Evolutionary conservation across 805 yeast genomes (phyloP).

Genomic region (Nakazawaea pomicola): DNA sequence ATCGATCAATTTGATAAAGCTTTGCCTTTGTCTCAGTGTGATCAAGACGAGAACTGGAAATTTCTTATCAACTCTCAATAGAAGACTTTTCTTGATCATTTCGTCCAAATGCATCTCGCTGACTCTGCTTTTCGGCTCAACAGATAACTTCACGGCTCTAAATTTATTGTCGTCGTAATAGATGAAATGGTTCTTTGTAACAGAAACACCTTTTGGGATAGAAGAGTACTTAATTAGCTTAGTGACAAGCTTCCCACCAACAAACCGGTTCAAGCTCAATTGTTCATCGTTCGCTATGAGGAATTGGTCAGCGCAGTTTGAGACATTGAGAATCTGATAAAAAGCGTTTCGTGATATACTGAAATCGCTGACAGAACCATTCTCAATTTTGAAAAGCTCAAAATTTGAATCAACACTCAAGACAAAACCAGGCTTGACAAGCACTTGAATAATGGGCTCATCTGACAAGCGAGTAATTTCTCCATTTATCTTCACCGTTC

Average conservation of each 20-base stretch:
- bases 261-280: not conserved
- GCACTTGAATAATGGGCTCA: not conserved
- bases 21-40: not conserved
- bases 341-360: too few species aligned
- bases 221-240: not conserved
- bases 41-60: not conserved
- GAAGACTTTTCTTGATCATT: not conserved
- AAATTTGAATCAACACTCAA: constrained; percentile 1
- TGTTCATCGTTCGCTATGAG: too few species aligned
- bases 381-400: not conserved
- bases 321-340: too few species aligned
- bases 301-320: too few species aligned
- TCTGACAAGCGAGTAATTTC: not conserved
- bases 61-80: not conserved
- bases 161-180: not conserved
- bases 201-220: not conserved
- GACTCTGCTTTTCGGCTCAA: not conserved
- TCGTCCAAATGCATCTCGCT: not conserved
- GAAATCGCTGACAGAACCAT: too few species aligned
- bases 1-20: constrained; percentile 5
- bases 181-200: not conserved
- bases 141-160: not conserved
- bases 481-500: not conserved
- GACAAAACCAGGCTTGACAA: not conserved
- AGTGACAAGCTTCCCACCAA: not conserved